Conservation (phyloP, 2,329 filamentous ascomycete genomes). For the Colletotrichum musicola region DNA sequence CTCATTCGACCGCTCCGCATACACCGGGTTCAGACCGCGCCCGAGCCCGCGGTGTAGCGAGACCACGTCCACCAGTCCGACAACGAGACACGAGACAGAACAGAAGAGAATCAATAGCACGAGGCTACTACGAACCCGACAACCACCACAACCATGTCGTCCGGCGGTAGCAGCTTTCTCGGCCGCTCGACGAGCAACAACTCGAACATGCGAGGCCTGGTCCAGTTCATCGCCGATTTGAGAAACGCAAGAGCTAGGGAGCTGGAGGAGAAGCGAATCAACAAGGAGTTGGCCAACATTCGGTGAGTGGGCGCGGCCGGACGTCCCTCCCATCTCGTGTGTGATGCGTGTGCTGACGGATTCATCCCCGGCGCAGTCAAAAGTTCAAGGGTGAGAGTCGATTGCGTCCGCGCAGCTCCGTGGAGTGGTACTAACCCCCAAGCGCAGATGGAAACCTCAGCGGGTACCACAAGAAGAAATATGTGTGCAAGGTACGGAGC, state of each 20-base stretch:
- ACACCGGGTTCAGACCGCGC: conserved; percentile 15
- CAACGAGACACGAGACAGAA: conserved; percentile 8
- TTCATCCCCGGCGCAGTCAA: conserved; percentile 65
- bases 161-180: conserved; percentile 71
- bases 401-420: conserved; percentile 11
- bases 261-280: conserved; percentile 98
- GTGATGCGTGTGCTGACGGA: conserved; percentile 31
- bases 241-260: conserved; percentile 95
- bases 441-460: conserved; percentile 84
- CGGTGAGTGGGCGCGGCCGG: conserved; percentile 63
- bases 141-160: conserved; percentile 61
- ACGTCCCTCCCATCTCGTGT: conserved; percentile 36
- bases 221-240: conserved; percentile 98
- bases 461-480: conserved; percentile 99
- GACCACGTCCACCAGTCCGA: conserved; percentile 12
- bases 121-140: background rate
- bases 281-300: conserved; percentile 99
- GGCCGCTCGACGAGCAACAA: conserved; percentile 75
- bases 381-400: conserved; percentile 84
- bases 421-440: conserved; percentile 44
- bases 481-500: conserved; percentile 87
- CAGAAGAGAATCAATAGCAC: background rate
- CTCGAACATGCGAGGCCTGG: conserved; percentile 83
- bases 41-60: conserved; percentile 14
- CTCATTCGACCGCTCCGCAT: conserved; percentile 4